These are phyloP conservation scores for Colletotrichum costaricense DNA, from an alignment of 2,329 filamentous ascomycete species.

Conservation along the genomic window DNA sequence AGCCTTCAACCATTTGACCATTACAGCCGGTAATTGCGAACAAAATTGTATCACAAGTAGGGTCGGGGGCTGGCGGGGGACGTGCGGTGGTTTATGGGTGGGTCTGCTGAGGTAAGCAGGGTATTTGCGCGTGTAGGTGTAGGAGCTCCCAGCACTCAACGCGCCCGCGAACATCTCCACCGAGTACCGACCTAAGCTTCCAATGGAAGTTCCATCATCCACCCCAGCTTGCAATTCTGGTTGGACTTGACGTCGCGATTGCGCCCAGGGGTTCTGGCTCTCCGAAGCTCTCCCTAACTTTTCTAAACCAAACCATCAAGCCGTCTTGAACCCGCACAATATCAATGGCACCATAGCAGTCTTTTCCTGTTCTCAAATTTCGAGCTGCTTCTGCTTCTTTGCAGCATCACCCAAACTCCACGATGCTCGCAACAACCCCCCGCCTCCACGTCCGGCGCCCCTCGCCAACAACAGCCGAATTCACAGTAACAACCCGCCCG, in stretches of 20 bases:
- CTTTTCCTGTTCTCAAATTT: neutral
- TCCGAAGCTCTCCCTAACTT: neutral
- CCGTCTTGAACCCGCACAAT: neutral
- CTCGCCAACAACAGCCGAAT: constrained; percentile 90
- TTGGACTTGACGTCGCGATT: neutral
- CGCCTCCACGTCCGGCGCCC: constrained; percentile 74
- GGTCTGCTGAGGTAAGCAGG: neutral
- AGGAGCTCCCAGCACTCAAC: neutral
- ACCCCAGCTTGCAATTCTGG: neutral
- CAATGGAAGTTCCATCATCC: neutral
- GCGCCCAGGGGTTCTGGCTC: neutral
- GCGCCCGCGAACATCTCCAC: neutral
- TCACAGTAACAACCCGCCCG: constrained; percentile 87
- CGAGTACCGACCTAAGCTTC: constrained; percentile 6
- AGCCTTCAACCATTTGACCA: constrained; percentile 71
- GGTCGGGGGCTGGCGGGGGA: neutral
- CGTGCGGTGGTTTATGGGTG: neutral
- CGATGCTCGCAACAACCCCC: constrained; percentile 72
- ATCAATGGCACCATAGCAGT: neutral
- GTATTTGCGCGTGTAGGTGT: neutral
- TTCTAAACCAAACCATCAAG: neutral
- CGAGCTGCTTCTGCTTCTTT: neutral
- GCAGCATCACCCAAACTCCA: constrained; percentile 20
- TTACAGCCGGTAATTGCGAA: constrained; percentile 62
- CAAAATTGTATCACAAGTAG: neutral